Conservation (phyloP, 768 basidiomycete species). For the Ramaria sp. region DNA sequence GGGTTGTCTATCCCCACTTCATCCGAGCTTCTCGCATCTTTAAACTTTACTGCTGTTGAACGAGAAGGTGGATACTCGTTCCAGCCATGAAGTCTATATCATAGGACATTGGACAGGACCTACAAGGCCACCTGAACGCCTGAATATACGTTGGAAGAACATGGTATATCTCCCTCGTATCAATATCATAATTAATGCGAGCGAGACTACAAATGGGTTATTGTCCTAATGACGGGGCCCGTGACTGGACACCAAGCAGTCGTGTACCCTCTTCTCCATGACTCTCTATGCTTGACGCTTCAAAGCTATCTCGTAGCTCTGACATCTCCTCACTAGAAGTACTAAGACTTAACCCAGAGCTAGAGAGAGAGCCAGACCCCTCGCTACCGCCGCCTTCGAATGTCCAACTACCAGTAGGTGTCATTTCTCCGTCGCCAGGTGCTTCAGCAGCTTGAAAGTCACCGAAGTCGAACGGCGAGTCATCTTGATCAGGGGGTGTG, state of each 20-base stretch:
- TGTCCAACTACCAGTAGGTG: slow-evolving; percentile 66
- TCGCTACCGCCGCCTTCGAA: slow-evolving; percentile 22
- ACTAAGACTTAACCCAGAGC: background rate
- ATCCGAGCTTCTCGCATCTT: slow-evolving; percentile 44
- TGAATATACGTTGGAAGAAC: too few species aligned
- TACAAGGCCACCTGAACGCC: too few species aligned
- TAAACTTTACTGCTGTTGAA: slow-evolving; percentile 54
- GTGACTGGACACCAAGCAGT: background rate
- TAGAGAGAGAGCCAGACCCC: background rate
- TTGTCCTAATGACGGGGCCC: slow-evolving; percentile 3
- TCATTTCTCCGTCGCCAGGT: slow-evolving; percentile 32
- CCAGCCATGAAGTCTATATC: slow-evolving; percentile 11
- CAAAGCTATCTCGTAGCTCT: slow-evolving; percentile 4
- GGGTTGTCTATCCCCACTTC: slow-evolving; percentile 40
- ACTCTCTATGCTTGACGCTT: background rate
- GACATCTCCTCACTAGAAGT: background rate
- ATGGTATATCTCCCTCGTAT: background rate
- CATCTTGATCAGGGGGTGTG: slow-evolving; percentile 48
- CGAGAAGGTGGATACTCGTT: slow-evolving; percentile 65
- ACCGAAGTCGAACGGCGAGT: slow-evolving; percentile 66
- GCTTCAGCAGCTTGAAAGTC: slow-evolving; percentile 53
- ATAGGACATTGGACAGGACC: too few species aligned
- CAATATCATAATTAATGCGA: background rate
- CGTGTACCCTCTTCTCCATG: background rate
- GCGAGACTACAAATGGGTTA: background rate